Evolutionary conservation across 2,329 filamentous ascomycete species (phyloP).

Genomic region (Apiospora koreana): DNA sequence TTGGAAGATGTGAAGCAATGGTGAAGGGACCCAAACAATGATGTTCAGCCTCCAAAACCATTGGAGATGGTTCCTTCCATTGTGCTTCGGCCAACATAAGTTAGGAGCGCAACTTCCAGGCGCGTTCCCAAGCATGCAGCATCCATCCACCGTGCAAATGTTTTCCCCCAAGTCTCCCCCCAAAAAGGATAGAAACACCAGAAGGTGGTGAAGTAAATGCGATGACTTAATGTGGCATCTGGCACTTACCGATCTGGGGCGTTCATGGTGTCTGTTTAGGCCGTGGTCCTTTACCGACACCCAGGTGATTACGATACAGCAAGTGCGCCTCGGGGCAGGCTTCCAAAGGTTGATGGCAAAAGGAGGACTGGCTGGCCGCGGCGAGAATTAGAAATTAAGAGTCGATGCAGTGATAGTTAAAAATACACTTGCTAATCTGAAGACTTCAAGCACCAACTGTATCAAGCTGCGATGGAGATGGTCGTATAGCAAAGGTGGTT

Average conservation of each 20-base stretch:
- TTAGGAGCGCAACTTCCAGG: neutral
- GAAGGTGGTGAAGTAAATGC: neutral
- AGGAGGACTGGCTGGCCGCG: neutral
- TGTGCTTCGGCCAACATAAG: neutral
- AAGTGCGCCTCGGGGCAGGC: neutral
- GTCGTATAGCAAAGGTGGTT: neutral
- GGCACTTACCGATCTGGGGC: conserved; percentile 14
- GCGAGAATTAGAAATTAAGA: neutral
- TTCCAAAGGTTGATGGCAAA: neutral
- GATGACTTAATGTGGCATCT: neutral
- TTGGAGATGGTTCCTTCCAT: neutral
- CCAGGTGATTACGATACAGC: neutral
- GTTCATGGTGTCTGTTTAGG: conserved; percentile 10
- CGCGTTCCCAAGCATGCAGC: neutral
- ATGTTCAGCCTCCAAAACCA: neutral
- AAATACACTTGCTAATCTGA: neutral
- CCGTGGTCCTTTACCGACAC: neutral
- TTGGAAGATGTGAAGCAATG: neutral
- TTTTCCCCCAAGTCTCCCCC: neutral
- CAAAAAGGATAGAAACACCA: neutral
- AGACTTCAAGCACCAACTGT: neutral
- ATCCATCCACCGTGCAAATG: neutral
- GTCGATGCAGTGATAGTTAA: neutral
- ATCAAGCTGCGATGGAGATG: neutral
- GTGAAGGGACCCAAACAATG: neutral